Base-by-base conservation (phyloP, 352 stramenopile species). In the Phytopythium cucurbitacearum region DNA sequence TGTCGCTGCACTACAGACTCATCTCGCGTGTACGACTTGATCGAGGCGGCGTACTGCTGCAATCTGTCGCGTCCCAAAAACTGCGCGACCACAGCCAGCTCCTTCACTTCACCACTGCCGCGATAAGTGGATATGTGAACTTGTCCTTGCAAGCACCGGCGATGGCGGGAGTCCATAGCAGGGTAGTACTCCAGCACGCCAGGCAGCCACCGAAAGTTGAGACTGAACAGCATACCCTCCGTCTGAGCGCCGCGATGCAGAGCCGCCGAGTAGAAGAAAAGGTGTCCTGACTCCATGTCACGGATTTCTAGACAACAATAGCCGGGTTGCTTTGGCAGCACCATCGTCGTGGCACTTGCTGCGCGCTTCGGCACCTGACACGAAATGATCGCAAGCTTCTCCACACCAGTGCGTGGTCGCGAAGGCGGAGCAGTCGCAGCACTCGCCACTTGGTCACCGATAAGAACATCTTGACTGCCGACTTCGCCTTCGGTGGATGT, bases 191-290 rank as follows among this genome's bases (percentile, higher is more conserved):
- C 67, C 10, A 88, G 56, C 0, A 71, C 56, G 11, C 74, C 74
- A 4, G 77, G 77, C 8, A 85, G 60, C 77, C 77, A 88, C 4
- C 60, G 57, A 9, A 77, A 39, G 8, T 79, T 54, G 10, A 88
- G 2, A 16, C 32, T 51, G 48, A 44, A 51, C 32, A 54, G 40
- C 36, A 52, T 43, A 9, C 33, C 48, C 7, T 62, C 33, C 41
- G 36, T 44, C 34, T 40, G 57, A 40, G 53, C 60, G 7, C 59
- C 77, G 39, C 69, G 57, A 37, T 74, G 67, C 4, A 83, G 51
- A 39, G 59, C 57, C 16, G 62, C 50, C 21, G 60, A 59, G 57
- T 67, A 83, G 56, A 70, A 85, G 51, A 64, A 75, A 15, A 60
- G 61, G 32, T 48, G 40, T 32, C 36, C 56, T 55, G 51, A 63